Evolutionary conservation across 768 basidiomycete species (phyloP), one percentile per base, ranked within the genome.

Genomic region (Suillus subaureus): DNA sequence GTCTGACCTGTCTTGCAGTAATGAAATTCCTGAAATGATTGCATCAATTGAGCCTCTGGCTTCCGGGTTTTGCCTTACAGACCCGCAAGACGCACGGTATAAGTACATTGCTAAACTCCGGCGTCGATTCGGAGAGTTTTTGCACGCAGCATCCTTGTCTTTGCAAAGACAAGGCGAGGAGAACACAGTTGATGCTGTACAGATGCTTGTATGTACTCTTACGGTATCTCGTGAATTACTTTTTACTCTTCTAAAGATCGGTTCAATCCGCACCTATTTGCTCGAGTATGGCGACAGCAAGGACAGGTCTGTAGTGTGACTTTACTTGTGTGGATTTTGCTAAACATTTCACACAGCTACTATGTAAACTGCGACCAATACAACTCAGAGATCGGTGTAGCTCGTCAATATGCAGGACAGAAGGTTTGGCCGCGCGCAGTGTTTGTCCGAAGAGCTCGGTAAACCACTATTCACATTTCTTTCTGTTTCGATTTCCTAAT

Each of bases 1-100:
- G 26, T 57, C 61, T 40, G 12, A 63, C 40, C 39, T 55, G 37
- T 61, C 45, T 35, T n/a, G 3, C 73, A 93, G 92, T 47, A 81
- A 89, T 68, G 91, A 91, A 69, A 85, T 90, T 31, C 87, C 89
- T 1, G 92, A 93, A 72, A 91, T 93, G 85, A 88, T 94, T 66
- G 86, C 87, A 11, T 80, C 85, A 31, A 76, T 89, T 2, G 81
- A 86, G 28, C 83, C 89, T 12, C 74, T 92, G 64, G 83, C 81
- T 54, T 84, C 89, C 47, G 89, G 89, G 1, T 90, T 93, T 70
- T 84, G 87, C 21, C 79, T 96, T 21, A 83, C 82, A 15, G 87
- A 95, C 71, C 80, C 86, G 11, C 70, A 77, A 2, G 92, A 95
- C 73, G 85, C 85, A 4, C 83, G 87, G 40, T 87, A 90, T 72